Conservation (phyloP, 768 basidiomycete genomes). For the Fistulinella prunicolor region DNA sequence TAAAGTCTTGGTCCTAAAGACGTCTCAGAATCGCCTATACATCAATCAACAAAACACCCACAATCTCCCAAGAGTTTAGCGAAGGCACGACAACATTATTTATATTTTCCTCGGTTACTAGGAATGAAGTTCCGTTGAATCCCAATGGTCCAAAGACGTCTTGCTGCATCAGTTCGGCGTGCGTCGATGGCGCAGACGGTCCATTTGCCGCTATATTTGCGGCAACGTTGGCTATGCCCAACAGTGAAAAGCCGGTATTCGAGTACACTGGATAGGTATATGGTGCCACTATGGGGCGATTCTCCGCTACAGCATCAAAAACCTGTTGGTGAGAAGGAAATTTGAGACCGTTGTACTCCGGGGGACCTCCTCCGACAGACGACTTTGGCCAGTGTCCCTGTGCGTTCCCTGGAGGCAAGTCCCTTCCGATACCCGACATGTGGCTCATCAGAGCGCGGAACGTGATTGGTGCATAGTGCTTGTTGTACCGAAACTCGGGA, state of each 20-base stretch:
- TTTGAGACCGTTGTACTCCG: slow-evolving; percentile 27
- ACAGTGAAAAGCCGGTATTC: slow-evolving; percentile 36
- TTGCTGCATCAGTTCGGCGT: slow-evolving; percentile 44
- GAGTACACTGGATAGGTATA: slow-evolving; percentile 45
- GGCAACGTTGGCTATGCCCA: slow-evolving; percentile 39
- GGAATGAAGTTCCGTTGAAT: slow-evolving; percentile 43
- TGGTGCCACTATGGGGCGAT: slow-evolving; percentile 41
- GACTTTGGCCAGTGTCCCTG: slow-evolving; percentile 41
- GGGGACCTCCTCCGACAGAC: slow-evolving; percentile 30
- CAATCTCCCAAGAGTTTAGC: slow-evolving; percentile 27
- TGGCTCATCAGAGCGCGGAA: slow-evolving; percentile 44
- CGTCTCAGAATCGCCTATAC: neutral
- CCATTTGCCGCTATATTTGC: slow-evolving; percentile 25
- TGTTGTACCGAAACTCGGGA: slow-evolving; percentile 21
- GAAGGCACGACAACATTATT: slow-evolving; percentile 12
- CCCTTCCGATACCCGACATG: slow-evolving; percentile 33
- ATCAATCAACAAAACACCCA: slow-evolving; percentile 16
- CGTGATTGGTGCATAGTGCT: slow-evolving; percentile 32
- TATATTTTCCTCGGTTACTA: slow-evolving; percentile 27
- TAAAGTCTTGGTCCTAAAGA: slow-evolving; percentile 37
- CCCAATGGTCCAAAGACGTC: slow-evolving; percentile 49
- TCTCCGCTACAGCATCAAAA: slow-evolving; percentile 35
- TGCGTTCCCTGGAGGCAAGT: slow-evolving; percentile 34
- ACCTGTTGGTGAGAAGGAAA: slow-evolving; percentile 35
- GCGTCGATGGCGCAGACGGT: slow-evolving; percentile 24